A percentile compares a stretch with the other conserved stretches of the same genome.
Conservation (phyloP, 2,329 filamentous ascomycete genomes). For the Aspergillus ibericus region DNA sequence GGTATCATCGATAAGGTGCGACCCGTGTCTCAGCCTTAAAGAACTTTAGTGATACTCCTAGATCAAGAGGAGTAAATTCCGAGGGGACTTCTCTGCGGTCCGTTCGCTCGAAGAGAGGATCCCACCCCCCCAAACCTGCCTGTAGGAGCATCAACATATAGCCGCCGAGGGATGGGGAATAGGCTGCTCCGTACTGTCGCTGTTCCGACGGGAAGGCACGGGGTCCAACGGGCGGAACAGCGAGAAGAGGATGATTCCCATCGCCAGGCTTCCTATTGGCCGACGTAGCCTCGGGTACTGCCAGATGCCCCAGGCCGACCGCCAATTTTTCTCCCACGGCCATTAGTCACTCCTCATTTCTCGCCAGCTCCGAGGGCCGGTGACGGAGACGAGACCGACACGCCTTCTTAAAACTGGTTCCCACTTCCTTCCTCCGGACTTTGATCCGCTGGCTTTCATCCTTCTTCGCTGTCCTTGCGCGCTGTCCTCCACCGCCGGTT, state of each 20-base stretch:
- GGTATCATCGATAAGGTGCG: no score
- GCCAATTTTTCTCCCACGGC: conserved; percentile 8
- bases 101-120: background rate
- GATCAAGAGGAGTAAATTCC: no score
- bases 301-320: conserved; percentile 1
- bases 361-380: background rate
- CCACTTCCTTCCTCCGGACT: background rate
- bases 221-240: conserved; percentile 9
- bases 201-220: no score
- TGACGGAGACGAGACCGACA: conserved; percentile 7
- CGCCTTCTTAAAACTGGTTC: background rate
- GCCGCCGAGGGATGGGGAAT: no score
- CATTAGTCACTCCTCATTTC: conserved; percentile 13
- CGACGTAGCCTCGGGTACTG: conserved; percentile 26
- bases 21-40: no score
- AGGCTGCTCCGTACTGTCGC: background rate
- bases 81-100: background rate
- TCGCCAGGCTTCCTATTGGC: conserved; percentile 31
- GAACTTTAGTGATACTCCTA: no score
- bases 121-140: background rate
- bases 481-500: background rate
- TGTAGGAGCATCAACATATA: no score
- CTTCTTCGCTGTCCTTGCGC: background rate
- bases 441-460: background rate
- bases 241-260: conserved; percentile 21